Conservation (phyloP, 2,329 filamentous ascomycete species). For the Clarireedia monteithiana region DNA sequence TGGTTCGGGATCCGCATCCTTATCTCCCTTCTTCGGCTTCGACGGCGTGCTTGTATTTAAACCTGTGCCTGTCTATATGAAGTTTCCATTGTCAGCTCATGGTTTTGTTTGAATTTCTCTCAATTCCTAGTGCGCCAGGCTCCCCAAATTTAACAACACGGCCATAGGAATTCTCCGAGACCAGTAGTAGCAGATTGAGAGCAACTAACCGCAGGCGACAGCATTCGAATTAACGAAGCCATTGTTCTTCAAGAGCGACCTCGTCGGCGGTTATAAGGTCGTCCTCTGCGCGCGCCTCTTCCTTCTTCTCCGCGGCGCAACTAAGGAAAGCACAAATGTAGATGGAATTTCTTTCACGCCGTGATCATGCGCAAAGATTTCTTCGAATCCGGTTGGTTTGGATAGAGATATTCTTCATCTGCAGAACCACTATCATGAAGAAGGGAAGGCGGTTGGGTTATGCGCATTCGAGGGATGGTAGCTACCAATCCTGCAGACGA, state of each 20-base stretch:
- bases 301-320: background rate
- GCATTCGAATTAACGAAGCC: slow-evolving; percentile 7
- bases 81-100: slow-evolving; percentile 14
- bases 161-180: background rate
- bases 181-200: background rate
- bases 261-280: background rate
- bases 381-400: background rate
- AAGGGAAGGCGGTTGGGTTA: background rate
- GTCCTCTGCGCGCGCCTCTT: background rate
- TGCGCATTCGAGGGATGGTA: background rate
- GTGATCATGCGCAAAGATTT: slow-evolving; percentile 6
- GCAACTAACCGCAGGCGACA: slow-evolving; percentile 6
- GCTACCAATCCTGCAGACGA: slow-evolving; percentile 4
- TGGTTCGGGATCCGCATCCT: slow-evolving; percentile 31
- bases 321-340: background rate
- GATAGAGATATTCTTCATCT: slow-evolving; percentile 1
- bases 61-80: slow-evolving; percentile 17
- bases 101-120: background rate
- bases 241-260: background rate
- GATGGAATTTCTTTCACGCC: background rate
- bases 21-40: slow-evolving; percentile 26
- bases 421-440: background rate
- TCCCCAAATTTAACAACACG: background rate
- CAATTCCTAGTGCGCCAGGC: background rate
- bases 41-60: slow-evolving; percentile 15